phyloP scores from a whole-genome alignment of 495 filamentous ascomycete species.

The Tetracladium setigerum region DNA sequence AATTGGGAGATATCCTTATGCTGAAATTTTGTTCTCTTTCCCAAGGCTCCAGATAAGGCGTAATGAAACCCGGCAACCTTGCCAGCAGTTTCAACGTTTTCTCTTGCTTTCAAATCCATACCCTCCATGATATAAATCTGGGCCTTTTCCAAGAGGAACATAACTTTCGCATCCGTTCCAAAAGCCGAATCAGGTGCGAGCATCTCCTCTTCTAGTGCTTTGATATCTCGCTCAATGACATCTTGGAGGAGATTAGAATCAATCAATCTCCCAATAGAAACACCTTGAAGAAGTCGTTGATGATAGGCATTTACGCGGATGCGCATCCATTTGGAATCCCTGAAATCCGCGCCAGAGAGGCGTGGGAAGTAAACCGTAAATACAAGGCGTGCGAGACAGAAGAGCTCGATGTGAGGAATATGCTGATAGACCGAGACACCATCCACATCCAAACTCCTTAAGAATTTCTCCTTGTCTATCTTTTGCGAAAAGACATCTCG shows the following conservation, averaged over 20 bases:
- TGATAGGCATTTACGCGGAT: slow-evolving; percentile 76
- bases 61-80: slow-evolving; percentile 52
- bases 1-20: slow-evolving; percentile 83
- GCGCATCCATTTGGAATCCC: slow-evolving; percentile 38
- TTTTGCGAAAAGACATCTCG: slow-evolving; percentile 22
- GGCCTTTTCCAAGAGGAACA: slow-evolving; percentile 73
- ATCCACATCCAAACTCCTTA: slow-evolving; percentile 65
- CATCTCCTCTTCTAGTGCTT: slow-evolving; percentile 34
- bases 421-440: slow-evolving; percentile 81
- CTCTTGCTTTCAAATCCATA: slow-evolving; percentile 65
- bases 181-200: slow-evolving; percentile 24
- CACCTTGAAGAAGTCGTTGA: slow-evolving; percentile 62
- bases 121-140: slow-evolving; percentile 81
- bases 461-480: slow-evolving; percentile 37
- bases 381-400: slow-evolving; percentile 66
- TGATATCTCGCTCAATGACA: slow-evolving; percentile 39
- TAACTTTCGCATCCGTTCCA: slow-evolving; percentile 38
- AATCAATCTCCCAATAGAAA: slow-evolving; percentile 12
- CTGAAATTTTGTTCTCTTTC: slow-evolving; percentile 91
- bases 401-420: slow-evolving; percentile 73
- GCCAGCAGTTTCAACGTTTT: slow-evolving; percentile 61
- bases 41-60: slow-evolving; percentile 70
- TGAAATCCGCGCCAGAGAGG: slow-evolving; percentile 8
- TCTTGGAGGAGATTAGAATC: slow-evolving; percentile 32
- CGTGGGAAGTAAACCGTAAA: slow-evolving; percentile 39